A percentile compares a stretch with the other conserved stretches of the same genome.
Conservation (phyloP, 2,329 filamentous ascomycete genomes). For the Alternaria dauci region DNA sequence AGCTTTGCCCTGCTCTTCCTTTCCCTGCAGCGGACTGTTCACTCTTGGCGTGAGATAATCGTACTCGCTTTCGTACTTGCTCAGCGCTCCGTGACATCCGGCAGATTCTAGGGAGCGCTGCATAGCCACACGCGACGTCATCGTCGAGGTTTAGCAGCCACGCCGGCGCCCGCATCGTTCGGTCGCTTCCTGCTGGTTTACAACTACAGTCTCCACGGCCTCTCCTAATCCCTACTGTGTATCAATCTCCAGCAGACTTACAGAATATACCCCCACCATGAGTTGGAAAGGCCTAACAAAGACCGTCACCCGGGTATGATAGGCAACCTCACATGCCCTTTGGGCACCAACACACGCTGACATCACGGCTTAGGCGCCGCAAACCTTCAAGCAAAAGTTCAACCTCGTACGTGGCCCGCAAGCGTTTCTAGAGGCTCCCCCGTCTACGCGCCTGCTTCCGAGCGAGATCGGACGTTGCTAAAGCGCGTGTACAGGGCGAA, state of each 20-base stretch:
- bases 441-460: conserved; percentile 31
- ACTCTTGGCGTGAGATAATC: not conserved
- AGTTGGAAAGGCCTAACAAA: conserved; percentile 98
- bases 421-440: not conserved
- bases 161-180: conserved; percentile 36
- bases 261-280: conserved; percentile 63
- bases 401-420: conserved; percentile 68
- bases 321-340: conserved; percentile 16
- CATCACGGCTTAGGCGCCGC: conserved; percentile 70
- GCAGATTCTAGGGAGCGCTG: conserved; percentile 8
- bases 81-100: conserved; percentile 17
- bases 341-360: conserved; percentile 34
- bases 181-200: conserved; percentile 13
- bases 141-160: conserved; percentile 27
- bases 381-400: conserved; percentile 89
- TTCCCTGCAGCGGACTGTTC: not conserved
- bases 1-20: not conserved
- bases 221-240: conserved; percentile 12
- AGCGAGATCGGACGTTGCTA: conserved; percentile 28
- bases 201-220: conserved; percentile 7
- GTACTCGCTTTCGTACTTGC: conserved; percentile 6
- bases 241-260: conserved; percentile 15
- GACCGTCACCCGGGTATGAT: conserved; percentile 79
- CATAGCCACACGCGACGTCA: conserved; percentile 21
- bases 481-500: conserved; percentile 67